Conservation (phyloP, 2,329 filamentous ascomycete genomes). For the Calonectria pauciramosa region DNA sequence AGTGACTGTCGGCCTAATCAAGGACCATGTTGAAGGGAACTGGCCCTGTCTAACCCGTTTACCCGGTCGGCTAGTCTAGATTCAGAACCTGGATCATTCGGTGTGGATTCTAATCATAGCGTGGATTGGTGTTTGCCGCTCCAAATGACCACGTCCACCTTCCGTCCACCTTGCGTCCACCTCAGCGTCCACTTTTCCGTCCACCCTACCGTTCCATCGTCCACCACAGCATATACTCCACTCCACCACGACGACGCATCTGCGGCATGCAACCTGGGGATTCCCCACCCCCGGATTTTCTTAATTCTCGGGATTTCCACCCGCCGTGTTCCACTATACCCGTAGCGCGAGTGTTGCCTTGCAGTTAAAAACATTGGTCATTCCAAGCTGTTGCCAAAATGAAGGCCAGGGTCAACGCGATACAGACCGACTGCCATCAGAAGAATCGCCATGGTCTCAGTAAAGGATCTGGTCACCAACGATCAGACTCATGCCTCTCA, state of each 20-base stretch:
- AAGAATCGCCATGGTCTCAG: not conserved
- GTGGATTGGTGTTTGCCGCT: not conserved
- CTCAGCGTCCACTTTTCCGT: not conserved
- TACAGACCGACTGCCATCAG: not conserved
- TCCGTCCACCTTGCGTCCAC: not conserved
- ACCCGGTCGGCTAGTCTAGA: not conserved
- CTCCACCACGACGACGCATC: not conserved
- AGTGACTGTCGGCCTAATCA: not conserved
- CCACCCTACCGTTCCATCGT: not conserved
- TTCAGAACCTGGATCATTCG: not conserved
- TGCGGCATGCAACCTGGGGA: not conserved
- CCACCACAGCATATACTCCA: not conserved
- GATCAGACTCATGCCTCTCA: not conserved
- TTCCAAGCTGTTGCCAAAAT: not conserved
- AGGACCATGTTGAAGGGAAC: not conserved
- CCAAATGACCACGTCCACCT: not conserved
- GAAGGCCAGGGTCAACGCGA: not conserved
- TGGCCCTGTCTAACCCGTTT: not conserved
- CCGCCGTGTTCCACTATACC: not conserved
- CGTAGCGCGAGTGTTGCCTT: not conserved
- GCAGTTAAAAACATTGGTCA: not conserved
- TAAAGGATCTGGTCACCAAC: not conserved
- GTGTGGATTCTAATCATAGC: not conserved
- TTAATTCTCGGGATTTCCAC: not conserved
- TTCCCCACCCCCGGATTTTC: not conserved